Percentiles rank a stretch among this genome's conserved stretches.
These are phyloP conservation scores for Lycium barbarum DNA, from an alignment of 257 asterid genomes.

Conservation along the genomic window DNA sequence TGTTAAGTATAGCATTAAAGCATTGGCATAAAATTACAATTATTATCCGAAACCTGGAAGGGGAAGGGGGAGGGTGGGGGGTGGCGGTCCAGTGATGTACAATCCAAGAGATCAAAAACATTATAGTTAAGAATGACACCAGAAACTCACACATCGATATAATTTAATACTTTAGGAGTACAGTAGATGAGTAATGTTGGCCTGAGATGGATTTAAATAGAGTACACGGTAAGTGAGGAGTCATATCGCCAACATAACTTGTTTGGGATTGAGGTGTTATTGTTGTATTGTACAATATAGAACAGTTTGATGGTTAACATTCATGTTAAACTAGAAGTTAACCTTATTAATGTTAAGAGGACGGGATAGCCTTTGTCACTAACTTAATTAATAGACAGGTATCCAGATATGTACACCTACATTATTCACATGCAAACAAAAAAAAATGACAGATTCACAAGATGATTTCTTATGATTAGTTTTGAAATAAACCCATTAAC, in stretches of 20 bases:
- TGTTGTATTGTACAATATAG: not conserved
- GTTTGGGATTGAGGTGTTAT: not conserved
- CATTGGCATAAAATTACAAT: too few relatives aligned
- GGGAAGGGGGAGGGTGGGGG: too few relatives aligned
- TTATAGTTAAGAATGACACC: too few relatives aligned
- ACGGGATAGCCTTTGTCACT: not conserved
- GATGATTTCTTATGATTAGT: not conserved
- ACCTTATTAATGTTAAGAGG: not conserved
- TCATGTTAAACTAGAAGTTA: not conserved
- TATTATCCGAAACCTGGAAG: too few relatives aligned
- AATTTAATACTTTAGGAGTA: not conserved
- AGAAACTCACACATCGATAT: not conserved
- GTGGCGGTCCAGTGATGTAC: too few relatives aligned
- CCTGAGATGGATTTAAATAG: constrained; percentile 7
- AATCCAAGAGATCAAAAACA: too few relatives aligned
- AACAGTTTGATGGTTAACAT: constrained; percentile 40
- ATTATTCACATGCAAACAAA: not conserved
- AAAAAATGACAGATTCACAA: not conserved
- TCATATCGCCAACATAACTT: not conserved
- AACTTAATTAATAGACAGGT: not conserved
- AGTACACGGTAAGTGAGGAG: not conserved
- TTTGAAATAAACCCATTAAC: not conserved
- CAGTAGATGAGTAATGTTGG: not conserved
- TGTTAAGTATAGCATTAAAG: constrained; percentile 11
- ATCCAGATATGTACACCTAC: not conserved